Evolutionary conservation across 495 filamentous ascomycete genomes (phyloP).

Genomic region (Trichoderma virens): DNA sequence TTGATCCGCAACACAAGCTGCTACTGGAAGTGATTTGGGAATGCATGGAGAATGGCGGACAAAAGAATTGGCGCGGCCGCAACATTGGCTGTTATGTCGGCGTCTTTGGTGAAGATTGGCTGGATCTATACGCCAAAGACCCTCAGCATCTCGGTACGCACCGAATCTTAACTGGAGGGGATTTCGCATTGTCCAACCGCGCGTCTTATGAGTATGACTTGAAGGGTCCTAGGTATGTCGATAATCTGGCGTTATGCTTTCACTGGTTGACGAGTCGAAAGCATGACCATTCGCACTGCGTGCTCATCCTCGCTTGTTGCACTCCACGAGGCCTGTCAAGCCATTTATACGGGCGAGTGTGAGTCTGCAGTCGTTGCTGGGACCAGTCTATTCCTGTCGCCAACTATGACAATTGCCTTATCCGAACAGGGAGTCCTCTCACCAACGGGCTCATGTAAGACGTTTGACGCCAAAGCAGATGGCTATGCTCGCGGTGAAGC

Average conservation of each 20-base stretch:
- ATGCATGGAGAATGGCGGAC: constrained; percentile 40
- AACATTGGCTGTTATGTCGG: constrained; percentile 37
- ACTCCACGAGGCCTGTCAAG: constrained; percentile 44
- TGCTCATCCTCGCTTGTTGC: constrained; percentile 46
- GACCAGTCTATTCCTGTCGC: constrained; percentile 28
- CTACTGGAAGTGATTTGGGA: constrained; percentile 44
- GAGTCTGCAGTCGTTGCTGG: constrained; percentile 31
- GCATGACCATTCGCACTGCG: constrained; percentile 40
- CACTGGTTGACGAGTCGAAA: constrained; percentile 26
- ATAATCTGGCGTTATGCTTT: neutral
- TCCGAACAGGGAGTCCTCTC: constrained; percentile 35
- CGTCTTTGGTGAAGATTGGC: constrained; percentile 34
- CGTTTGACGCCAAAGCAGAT: constrained; percentile 28
- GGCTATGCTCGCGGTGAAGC: constrained; percentile 29
- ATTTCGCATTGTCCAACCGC: constrained; percentile 30
- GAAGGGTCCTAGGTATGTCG: constrained; percentile 37
- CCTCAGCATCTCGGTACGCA: constrained; percentile 17
- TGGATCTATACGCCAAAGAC: constrained; percentile 29
- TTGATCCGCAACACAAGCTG: constrained; percentile 48
- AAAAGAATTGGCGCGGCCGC: constrained; percentile 33
- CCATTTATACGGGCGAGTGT: constrained; percentile 30
- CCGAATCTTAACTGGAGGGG: constrained; percentile 18
- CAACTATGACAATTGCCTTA: constrained; percentile 23
- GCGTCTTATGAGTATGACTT: constrained; percentile 30
- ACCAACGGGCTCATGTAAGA: constrained; percentile 33